phyloP scores from a whole-genome alignment of 2,329 filamentous ascomycete genomes.

The Cadophora sp. region DNA sequence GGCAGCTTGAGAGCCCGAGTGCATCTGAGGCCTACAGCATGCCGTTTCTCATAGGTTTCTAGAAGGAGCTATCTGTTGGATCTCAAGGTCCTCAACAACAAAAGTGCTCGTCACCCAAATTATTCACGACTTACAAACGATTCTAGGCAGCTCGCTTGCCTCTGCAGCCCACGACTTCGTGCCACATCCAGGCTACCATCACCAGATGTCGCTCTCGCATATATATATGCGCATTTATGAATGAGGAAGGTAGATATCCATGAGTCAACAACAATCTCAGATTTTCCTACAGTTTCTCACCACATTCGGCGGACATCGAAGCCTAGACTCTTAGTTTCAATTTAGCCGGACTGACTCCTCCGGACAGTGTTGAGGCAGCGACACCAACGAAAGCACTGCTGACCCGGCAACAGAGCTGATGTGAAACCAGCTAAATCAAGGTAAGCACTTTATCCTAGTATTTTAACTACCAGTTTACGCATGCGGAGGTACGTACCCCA shows the following conservation, averaged over 20 bases:
- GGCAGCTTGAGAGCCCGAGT: not conserved
- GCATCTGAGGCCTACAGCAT: too few species aligned
- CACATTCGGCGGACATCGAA: not conserved
- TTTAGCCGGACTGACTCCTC: constrained; percentile 15
- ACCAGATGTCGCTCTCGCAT: not conserved
- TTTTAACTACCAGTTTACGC: not conserved
- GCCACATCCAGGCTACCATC: constrained; percentile 12
- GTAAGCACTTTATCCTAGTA: not conserved
- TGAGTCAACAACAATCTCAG: not conserved
- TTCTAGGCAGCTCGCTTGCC: not conserved
- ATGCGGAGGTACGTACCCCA: not conserved
- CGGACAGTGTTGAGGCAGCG: not conserved
- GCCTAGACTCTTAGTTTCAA: not conserved
- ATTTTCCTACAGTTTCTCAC: not conserved
- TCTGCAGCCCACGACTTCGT: not conserved
- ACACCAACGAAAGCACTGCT: constrained; percentile 1
- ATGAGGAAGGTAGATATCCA: not conserved
- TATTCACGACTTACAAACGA: too few species aligned
- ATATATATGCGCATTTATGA: not conserved
- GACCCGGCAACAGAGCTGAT: constrained; percentile 4
- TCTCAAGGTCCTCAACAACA: too few species aligned
- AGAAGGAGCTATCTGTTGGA: too few species aligned
- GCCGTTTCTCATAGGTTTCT: too few species aligned
- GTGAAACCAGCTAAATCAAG: not conserved
- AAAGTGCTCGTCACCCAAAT: too few species aligned